Evolutionary conservation across 2,329 filamentous ascomycete species (phyloP), one percentile per base, ranked within the genome.

Genomic region (Pezicula rhizophila): DNA sequence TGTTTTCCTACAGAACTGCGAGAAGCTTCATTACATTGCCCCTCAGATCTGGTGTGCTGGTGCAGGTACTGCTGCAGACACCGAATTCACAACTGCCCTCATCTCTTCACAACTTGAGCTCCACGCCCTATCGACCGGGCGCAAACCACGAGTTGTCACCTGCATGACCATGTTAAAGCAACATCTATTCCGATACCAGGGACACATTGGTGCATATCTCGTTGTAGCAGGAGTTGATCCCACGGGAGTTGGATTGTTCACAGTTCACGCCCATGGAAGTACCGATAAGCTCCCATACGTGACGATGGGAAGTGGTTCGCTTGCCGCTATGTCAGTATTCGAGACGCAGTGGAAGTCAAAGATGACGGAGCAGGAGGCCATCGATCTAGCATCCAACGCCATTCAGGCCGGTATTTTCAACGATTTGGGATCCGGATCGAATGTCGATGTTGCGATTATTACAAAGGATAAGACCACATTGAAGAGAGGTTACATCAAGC

Each of bases 91-190:
- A 61, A 99, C 93, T 52, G 87, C 92, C 66, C 84, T 99, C 71
- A 96, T 97, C 76, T 96, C 91, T 64, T 99, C 93, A 57, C 93
- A 97, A 75, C 86, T 99, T 68, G 93, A 99, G 76, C 84, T 99
- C 53, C 93, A 99, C 77, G 82, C 92, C 48, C 85, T 99, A 63
- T 96, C 90, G 49, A 97, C 93, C 26, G 92, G 92, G 70, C 92
- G 93, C 69, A 90, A 93, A 71, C 92, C 93, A 52, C 90, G 93
- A 67, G 95, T 99, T 60, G 91, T 96, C 59, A 99, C 93, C 55
- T 95, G 91, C 78, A 99, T 99, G 93, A 99, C 93, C 45, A 85
- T 99, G 77, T 85, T 99, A 57, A 99, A 99, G 79, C 93, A 99
- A 75, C 93, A 99, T 70, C 87, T 99, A 55, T 99, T 99, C 86